Conservation (phyloP, 768 basidiomycete genomes). For the Lactifluus subvellereus region DNA sequence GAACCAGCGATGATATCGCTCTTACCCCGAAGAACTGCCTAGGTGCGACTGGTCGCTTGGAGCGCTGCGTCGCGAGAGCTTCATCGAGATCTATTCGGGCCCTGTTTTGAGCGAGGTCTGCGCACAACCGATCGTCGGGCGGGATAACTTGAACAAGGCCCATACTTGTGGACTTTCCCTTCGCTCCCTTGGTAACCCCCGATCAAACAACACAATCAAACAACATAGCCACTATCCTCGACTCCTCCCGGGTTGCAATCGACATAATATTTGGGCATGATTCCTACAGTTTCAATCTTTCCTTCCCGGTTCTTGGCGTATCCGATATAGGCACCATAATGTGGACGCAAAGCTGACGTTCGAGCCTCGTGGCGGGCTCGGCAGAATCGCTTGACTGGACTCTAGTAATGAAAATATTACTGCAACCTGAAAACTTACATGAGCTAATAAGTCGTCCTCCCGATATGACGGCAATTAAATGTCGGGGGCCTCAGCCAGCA, state of each 20-base stretch:
- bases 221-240: not conserved
- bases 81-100: not conserved
- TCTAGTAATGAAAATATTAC: not conserved
- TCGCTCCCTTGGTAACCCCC: conserved; percentile 11
- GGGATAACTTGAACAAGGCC: not conserved
- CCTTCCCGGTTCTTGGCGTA: conserved; percentile 10
- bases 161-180: not conserved
- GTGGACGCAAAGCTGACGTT: not conserved
- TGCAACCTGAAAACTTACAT: not conserved
- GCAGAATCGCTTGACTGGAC: not conserved
- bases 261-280: not conserved
- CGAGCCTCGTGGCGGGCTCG: not conserved
- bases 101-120: not conserved
- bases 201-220: not conserved
- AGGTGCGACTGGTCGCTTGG: conserved; percentile 1
- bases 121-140: conserved; percentile 3
- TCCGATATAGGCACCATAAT: not conserved
- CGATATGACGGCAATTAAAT: not conserved
- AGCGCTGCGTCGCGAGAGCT: not conserved
- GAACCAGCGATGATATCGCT: conserved; percentile 3
- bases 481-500: not conserved
- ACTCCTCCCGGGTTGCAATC: not conserved
- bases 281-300: not conserved
- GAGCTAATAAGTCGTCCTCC: not conserved
- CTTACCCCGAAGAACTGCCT: not conserved